These are phyloP conservation scores for Corylus americana DNA, from an alignment of 306 rosid genomes.

Conservation along the genomic window DNA sequence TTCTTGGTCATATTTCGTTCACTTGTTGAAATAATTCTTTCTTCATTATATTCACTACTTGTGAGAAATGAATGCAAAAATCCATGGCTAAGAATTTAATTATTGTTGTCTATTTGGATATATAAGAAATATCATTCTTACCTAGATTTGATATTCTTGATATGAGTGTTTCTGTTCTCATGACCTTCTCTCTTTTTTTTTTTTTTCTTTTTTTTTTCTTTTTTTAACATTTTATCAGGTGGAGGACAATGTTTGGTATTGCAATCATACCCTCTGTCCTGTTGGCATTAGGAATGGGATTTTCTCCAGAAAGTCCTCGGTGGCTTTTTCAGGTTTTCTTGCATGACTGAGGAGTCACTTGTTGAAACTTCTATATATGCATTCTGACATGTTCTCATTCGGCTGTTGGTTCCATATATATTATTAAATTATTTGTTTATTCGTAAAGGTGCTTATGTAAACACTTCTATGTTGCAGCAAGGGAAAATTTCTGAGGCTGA, in stretches of 20 bases:
- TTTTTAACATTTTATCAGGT: slow-evolving; percentile 50
- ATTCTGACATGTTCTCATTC: background rate
- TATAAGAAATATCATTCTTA: background rate
- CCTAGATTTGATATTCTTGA: slow-evolving; percentile 11
- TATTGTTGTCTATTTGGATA: background rate
- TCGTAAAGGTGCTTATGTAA: slow-evolving; percentile 10
- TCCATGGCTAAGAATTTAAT: background rate
- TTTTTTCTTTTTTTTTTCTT: too few relatives aligned
- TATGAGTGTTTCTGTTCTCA: background rate
- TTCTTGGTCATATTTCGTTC: background rate
- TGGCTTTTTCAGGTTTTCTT: slow-evolving; percentile 89
- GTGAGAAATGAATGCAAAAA: background rate
- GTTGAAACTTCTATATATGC: slow-evolving; percentile 18
- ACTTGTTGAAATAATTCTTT: background rate
- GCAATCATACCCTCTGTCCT: slow-evolving; percentile 79
- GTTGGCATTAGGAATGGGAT: slow-evolving; percentile 86
- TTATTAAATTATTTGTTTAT: slow-evolving; percentile 19
- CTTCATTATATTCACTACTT: background rate
- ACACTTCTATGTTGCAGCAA: slow-evolving; percentile 61
- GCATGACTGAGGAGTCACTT: slow-evolving; percentile 19
- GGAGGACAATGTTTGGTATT: slow-evolving; percentile 95
- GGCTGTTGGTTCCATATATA: slow-evolving; percentile 9
- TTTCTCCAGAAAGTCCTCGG: slow-evolving; percentile 96
- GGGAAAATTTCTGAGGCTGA: slow-evolving; percentile 81
- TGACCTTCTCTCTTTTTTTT: background rate